Conservation (phyloP, 371 early-diverging fungal genomes). For the Rhizopus sp. region DNA sequence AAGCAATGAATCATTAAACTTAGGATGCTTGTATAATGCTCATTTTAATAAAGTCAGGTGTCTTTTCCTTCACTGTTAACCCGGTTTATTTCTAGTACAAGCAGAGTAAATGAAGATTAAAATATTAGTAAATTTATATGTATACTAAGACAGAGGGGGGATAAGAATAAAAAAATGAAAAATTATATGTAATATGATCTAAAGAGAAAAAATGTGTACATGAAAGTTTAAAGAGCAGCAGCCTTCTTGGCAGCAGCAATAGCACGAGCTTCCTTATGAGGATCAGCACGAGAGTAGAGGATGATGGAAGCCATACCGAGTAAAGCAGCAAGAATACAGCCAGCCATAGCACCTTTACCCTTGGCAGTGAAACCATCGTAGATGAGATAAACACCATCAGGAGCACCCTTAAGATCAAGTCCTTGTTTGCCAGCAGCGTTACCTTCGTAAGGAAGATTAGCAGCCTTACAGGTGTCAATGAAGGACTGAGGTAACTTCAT, state of each 20-base stretch:
- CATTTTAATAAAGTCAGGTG: too few relatives aligned
- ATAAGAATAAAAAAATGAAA: neutral
- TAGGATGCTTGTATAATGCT: too few relatives aligned
- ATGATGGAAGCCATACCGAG: conserved; percentile 72
- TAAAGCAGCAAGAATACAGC: conserved; percentile 65
- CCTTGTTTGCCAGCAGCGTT: conserved; percentile 74
- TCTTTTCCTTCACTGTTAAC: too few relatives aligned
- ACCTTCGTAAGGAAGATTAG: conserved; percentile 40
- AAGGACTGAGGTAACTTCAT: conserved; percentile 46
- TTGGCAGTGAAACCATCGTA: conserved; percentile 58
- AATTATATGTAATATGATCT: neutral
- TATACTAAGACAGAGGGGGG: too few relatives aligned
- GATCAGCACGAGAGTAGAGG: conserved; percentile 56
- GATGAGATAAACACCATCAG: conserved; percentile 51
- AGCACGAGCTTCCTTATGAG: conserved; percentile 26
- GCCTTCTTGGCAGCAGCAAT: conserved; percentile 10
- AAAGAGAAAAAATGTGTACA: neutral
- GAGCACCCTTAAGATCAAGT: conserved; percentile 57
- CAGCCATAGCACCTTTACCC: conserved; percentile 70
- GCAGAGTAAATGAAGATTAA: too few relatives aligned
- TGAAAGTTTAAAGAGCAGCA: conserved; percentile 1
- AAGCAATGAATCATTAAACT: too few relatives aligned
- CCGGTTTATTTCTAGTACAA: too few relatives aligned
- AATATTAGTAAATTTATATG: too few relatives aligned
- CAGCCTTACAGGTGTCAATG: conserved; percentile 54